Conservation (phyloP, 176 grass and related monocot species). For the Oryza coarctata region DNA sequence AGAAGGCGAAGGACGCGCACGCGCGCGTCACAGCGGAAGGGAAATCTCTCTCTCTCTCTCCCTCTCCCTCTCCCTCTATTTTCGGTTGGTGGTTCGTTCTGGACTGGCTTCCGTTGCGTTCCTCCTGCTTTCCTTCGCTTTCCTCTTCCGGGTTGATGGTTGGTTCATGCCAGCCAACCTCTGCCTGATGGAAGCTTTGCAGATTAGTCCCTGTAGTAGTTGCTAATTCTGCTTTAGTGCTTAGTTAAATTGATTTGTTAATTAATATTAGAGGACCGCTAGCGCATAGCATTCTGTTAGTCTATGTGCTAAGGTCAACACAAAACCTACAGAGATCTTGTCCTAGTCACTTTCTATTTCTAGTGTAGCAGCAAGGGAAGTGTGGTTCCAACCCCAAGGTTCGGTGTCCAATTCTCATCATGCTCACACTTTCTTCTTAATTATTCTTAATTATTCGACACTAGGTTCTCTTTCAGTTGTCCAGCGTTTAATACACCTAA, state of each 20-base stretch:
- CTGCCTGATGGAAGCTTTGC: background rate
- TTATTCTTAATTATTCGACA: no score
- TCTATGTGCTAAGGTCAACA: no score
- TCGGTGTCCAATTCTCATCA: no score
- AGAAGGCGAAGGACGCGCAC: background rate
- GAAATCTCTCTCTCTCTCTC: background rate
- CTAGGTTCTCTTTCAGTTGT: no score
- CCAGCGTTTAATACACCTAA: no score
- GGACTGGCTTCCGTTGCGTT: slow-evolving; percentile 6
- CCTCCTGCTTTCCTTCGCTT: slow-evolving; percentile 16
- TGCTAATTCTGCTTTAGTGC: background rate
- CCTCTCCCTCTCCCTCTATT: background rate
- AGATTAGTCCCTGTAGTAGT: background rate
- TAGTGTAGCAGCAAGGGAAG: no score
- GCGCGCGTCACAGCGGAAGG: slow-evolving; percentile 19
- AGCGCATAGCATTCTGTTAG: no score
- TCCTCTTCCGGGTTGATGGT: background rate
- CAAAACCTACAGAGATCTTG: no score
- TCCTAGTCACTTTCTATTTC: no score
- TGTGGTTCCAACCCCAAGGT: no score
- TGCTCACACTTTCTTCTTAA: no score
- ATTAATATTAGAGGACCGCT: no score
- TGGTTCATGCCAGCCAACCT: background rate
- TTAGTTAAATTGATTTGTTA: background rate
- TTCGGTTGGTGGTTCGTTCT: slow-evolving; percentile 24